Evolutionary conservation across 202 grass and related monocot genomes (phyloP), one percentile per base, ranked within the genome.

Genomic region (Carex arenaria): DNA sequence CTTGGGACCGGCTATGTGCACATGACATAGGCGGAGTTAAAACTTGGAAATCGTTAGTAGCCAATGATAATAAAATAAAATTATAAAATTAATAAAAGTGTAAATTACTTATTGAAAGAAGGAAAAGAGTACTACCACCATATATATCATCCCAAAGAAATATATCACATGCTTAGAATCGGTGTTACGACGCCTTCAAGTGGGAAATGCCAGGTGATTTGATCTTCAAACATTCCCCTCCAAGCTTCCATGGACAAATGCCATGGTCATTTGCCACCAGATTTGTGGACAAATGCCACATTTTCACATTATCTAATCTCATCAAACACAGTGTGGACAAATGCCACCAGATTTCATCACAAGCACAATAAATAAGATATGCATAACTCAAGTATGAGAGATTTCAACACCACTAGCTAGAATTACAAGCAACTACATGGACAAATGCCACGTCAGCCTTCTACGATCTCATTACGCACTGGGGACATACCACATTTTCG

Each of bases 1-100:
- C 72, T 76, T 56, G 72, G 72, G 72, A 76, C 72, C 51, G 72
- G 51, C 72, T 76, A 76, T 76, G 72, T 56, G 26, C 26, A 55
- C 72, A 74, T 53, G 5, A 56, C 72, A 76, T 76, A 76, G 72
- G 72, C 51, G 26, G 51, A 76, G 72, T 76, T 76, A 76, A 76
- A 76, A 76, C 72, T 76, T 76, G 72, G 55, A 76, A 67, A 56
- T 18, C 7, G 23, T 76, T 76, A 76, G 72, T 76, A 55, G 14
- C 26, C 13, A 76, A 32, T 76, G 49, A 32, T 55, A 67, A 76
- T 54, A 76, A 7, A 74, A 53, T 53, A 54, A 54, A 53, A 17
- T 2, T 47, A 26, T 53, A 28, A 53, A 55, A 31, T 53, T 17
- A 32, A 56, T 53, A 12, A n/a, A 31, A 32, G 49, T 54, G 31